Conservation (phyloP, 352 stramenopile species). For the Phytopythium chamaehyphon region DNA sequence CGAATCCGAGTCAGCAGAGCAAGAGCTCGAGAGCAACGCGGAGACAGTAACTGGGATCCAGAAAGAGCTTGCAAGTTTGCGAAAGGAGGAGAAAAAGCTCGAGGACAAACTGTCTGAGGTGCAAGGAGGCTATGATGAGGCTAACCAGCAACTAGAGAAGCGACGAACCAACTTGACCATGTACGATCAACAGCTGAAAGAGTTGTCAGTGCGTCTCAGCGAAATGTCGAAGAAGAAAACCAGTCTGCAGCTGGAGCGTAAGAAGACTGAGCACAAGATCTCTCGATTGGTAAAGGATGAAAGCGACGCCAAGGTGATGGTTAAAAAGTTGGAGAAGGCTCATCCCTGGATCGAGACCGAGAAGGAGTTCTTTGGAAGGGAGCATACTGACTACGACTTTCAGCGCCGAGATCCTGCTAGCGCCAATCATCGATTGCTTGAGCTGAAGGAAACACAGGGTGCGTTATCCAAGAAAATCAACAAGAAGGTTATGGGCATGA, state of each 20-base stretch:
- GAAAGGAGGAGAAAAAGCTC: constrained; percentile 70
- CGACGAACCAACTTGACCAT: constrained; percentile 64
- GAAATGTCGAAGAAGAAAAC: constrained; percentile 83
- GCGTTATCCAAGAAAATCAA: constrained; percentile 98
- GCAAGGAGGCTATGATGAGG: constrained; percentile 55
- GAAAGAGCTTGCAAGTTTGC: constrained; percentile 52
- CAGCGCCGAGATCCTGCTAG: constrained; percentile 79
- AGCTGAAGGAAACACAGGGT: constrained; percentile 92
- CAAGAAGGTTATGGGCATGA: constrained; percentile 99
- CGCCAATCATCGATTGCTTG: constrained; percentile 84
- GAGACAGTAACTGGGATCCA: constrained; percentile 47
- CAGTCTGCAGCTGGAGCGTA: constrained; percentile 91
- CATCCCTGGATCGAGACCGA: constrained; percentile 97
- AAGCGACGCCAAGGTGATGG: constrained; percentile 84
- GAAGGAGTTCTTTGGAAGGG: constrained; percentile 96
- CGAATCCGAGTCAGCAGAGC: constrained; percentile 65
- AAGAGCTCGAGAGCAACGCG: constrained; percentile 57
- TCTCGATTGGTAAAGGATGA: constrained; percentile 91
- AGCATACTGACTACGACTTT: constrained; percentile 99
- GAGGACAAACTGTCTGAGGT: constrained; percentile 62
- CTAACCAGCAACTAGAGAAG: constrained; percentile 64
- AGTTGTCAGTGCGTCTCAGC: constrained; percentile 80
- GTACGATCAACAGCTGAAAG: constrained; percentile 91
- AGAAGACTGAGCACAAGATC: constrained; percentile 94
- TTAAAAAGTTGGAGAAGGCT: constrained; percentile 91